Percentiles rank a stretch among this genome's conserved stretches.
Evolutionary conservation across 768 basidiomycete genomes (phyloP).

Genomic region (Trametes maxima): DNA sequence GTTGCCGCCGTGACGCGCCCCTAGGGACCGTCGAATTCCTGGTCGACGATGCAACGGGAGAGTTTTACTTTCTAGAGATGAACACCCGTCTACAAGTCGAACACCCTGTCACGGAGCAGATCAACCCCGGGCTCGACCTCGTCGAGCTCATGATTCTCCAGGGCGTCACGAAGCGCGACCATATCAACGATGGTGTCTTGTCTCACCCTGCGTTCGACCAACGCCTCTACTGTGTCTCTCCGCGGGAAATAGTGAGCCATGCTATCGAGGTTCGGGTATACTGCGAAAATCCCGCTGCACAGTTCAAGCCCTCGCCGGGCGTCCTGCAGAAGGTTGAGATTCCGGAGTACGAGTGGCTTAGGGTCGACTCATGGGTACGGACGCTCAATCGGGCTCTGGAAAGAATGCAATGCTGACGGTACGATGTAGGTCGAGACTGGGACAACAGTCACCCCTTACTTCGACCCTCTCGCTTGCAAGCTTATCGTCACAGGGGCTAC

Average conservation of each 20-base stretch:
- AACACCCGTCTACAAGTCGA: slow-evolving; percentile 72
- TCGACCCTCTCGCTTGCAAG: slow-evolving; percentile 64
- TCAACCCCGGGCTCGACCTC: slow-evolving; percentile 58
- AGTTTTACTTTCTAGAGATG: slow-evolving; percentile 73
- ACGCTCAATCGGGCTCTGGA: slow-evolving; percentile 5
- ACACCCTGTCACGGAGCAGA: slow-evolving; percentile 64
- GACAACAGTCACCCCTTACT: slow-evolving; percentile 52
- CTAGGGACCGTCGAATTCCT: slow-evolving; percentile 69
- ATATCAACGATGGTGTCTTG: slow-evolving; percentile 17
- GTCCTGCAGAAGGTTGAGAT: slow-evolving; percentile 58
- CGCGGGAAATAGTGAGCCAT: slow-evolving; percentile 27
- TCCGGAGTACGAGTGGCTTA: slow-evolving; percentile 48
- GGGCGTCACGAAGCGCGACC: slow-evolving; percentile 43
- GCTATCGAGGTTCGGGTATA: slow-evolving; percentile 64
- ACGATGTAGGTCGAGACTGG: slow-evolving; percentile 38
- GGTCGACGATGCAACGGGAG: slow-evolving; percentile 51
- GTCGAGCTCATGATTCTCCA: slow-evolving; percentile 67
- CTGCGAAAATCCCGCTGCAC: slow-evolving; percentile 60
- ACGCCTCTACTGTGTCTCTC: slow-evolving; percentile 34
- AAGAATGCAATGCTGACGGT: background rate
- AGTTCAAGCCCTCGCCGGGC: slow-evolving; percentile 62
- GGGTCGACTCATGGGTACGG: slow-evolving; percentile 62
- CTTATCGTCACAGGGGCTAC: slow-evolving; percentile 53
- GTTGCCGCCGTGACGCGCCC: background rate
- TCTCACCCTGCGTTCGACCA: slow-evolving; percentile 40